These are phyloP conservation scores for Pneumocystis carinii DNA, from an alignment of 1,139 yeast genomes.

Conservation along the genomic window DNA sequence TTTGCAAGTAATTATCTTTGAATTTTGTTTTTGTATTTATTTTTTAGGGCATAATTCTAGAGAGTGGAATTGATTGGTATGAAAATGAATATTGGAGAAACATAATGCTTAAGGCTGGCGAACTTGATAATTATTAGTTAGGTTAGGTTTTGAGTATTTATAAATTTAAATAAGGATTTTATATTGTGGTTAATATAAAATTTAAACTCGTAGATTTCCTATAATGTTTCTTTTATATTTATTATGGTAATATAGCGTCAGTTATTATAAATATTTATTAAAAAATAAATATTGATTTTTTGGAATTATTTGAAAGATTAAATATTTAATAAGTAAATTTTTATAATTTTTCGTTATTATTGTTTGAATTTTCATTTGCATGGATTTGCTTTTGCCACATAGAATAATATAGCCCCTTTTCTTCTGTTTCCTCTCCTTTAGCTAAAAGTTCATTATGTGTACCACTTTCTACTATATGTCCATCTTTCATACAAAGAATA, in stretches of 20 bases:
- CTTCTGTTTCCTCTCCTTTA: neutral
- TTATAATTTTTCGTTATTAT: neutral
- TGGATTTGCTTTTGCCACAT: constrained; percentile 70
- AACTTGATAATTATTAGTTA: neutral
- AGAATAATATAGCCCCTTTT: constrained; percentile 42
- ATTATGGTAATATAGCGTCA: neutral
- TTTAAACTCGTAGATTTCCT: neutral
- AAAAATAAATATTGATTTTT: neutral
- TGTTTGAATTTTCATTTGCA: constrained; percentile 5
- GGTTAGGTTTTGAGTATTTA: neutral
- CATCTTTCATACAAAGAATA: constrained; percentile 77
- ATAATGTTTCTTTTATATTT: neutral
- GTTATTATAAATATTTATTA: neutral
- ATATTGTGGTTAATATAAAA: neutral
- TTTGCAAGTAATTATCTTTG: neutral
- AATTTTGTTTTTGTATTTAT: neutral
- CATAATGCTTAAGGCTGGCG: neutral
- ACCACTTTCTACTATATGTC: constrained; percentile 37
- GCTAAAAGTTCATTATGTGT: constrained; percentile 14
- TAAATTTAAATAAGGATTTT: neutral
- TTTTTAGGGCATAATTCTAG: neutral
- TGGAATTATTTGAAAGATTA: neutral
- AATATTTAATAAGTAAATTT: neutral
- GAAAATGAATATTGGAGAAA: neutral
- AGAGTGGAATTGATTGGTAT: neutral